Conservation (phyloP, 2,329 filamentous ascomycete species). For the Hyphodiscus sp. region DNA sequence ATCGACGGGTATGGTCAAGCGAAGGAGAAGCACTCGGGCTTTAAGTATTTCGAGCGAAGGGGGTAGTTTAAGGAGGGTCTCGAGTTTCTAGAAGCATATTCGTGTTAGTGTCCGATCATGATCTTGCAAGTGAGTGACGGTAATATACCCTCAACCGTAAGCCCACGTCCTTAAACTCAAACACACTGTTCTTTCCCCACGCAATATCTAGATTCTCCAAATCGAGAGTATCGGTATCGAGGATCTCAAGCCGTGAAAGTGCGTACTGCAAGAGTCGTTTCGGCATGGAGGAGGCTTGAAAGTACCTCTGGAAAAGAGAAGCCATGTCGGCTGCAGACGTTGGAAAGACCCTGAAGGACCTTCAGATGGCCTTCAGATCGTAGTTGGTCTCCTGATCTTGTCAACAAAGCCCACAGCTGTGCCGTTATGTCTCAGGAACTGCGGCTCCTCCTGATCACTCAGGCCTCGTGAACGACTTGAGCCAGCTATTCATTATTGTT, state of each 20-base stretch:
- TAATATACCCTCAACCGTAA: slow-evolving; percentile 63
- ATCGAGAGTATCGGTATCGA: slow-evolving; percentile 82
- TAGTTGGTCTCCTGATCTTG: neutral
- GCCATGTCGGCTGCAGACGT: slow-evolving; percentile 21
- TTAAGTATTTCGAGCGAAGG: slow-evolving; percentile 62
- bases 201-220: slow-evolving; percentile 80
- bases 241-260: slow-evolving; percentile 72
- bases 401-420: neutral
- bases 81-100: slow-evolving; percentile 60
- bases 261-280: slow-evolving; percentile 86
- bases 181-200: slow-evolving; percentile 71
- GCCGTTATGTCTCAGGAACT: neutral
- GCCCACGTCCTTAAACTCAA: slow-evolving; percentile 83
- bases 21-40: slow-evolving; percentile 69
- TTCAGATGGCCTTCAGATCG: no score
- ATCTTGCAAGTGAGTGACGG: neutral
- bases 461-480: neutral
- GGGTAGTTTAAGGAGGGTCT: slow-evolving; percentile 68
- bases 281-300: slow-evolving; percentile 60
- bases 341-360: neutral
- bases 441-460: neutral
- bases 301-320: slow-evolving; percentile 29
- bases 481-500: neutral
- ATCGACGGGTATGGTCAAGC: slow-evolving; percentile 80
- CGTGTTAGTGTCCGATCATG: slow-evolving; percentile 16